Conservation (phyloP, 768 basidiomycete species). For the Russula compacta region DNA sequence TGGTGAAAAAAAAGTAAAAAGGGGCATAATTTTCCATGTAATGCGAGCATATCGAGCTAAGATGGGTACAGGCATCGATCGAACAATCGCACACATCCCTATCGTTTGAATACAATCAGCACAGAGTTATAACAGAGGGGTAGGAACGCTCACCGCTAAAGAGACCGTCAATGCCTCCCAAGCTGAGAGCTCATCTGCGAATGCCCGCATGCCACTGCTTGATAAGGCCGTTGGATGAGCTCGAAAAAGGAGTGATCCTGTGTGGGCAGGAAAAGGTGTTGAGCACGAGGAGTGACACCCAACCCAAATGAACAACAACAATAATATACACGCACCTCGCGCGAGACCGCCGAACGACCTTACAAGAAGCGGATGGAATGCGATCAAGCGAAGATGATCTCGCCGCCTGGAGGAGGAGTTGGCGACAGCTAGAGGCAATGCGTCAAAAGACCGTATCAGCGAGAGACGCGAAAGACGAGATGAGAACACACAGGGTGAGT, state of each 20-base stretch:
- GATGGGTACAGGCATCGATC: conserved; percentile 8
- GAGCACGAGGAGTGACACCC: background rate
- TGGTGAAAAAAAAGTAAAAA: background rate
- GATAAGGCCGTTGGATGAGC: conserved; percentile 20
- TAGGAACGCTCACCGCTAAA: conserved; percentile 3
- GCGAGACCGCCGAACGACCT: conserved; percentile 32
- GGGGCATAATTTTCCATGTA: conserved; percentile 15
- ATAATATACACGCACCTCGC: conserved; percentile 21
- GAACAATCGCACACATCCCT: conserved; percentile 16
- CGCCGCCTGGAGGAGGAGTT: conserved; percentile 22
- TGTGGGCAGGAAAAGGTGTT: background rate
- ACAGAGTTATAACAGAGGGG: background rate
- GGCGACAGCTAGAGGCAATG: background rate
- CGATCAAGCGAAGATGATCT: conserved; percentile 26
- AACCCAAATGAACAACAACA: background rate
- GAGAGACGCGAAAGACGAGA: background rate
- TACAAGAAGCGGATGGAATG: conserved; percentile 36
- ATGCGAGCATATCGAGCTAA: conserved; percentile 15
- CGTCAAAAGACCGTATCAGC: background rate
- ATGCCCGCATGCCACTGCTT: conserved; percentile 23
- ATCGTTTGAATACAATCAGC: background rate
- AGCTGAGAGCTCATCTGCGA: conserved; percentile 21
- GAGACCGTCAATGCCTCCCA: conserved; percentile 18
- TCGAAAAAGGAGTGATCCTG: conserved; percentile 17
- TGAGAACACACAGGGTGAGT: conserved; percentile 1